These are phyloP conservation scores for Helenozyma baotianmanensis DNA, from an alignment of 805 yeast genomes.

Conservation along the genomic window DNA sequence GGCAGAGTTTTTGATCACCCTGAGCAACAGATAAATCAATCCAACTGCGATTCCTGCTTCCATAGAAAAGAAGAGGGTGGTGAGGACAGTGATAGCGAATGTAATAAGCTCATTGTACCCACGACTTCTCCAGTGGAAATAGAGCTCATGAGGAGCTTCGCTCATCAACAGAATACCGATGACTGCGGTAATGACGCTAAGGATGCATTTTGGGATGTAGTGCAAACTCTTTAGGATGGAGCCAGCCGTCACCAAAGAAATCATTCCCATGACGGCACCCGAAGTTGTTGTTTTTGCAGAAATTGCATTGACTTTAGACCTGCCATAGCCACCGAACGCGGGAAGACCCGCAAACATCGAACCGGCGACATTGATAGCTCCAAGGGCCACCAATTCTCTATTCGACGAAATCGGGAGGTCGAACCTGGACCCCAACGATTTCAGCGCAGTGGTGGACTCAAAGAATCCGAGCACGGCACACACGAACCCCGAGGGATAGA, in stretches of 20 bases:
- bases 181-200: conserved; percentile 73
- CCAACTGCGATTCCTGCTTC: conserved; percentile 92
- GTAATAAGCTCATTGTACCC: conserved; percentile 78
- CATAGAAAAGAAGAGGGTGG: conserved; percentile 67
- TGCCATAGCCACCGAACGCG: conserved; percentile 93
- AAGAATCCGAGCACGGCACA: conserved; percentile 87
- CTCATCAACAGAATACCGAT: conserved; percentile 64
- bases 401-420: conserved; percentile 76
- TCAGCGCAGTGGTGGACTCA: conserved; percentile 90
- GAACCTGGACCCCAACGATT: conserved; percentile 72
- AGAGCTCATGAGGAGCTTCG: conserved; percentile 55
- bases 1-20: conserved; percentile 78
- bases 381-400: conserved; percentile 87
- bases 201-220: conserved; percentile 71
- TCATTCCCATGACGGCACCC: conserved; percentile 77
- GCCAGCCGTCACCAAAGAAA: conserved; percentile 61
- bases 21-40: conserved; percentile 67
- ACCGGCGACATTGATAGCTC: conserved; percentile 63
- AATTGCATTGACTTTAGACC: conserved; percentile 82
- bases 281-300: conserved; percentile 80
- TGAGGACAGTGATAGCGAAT: conserved; percentile 56
- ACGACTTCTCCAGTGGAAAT: conserved; percentile 64
- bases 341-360: conserved; percentile 74
- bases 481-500: conserved; percentile 65
- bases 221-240: conserved; percentile 60